Conservation (phyloP, 345 rosid genomes). For the Dipteronia dyeriana region DNA sequence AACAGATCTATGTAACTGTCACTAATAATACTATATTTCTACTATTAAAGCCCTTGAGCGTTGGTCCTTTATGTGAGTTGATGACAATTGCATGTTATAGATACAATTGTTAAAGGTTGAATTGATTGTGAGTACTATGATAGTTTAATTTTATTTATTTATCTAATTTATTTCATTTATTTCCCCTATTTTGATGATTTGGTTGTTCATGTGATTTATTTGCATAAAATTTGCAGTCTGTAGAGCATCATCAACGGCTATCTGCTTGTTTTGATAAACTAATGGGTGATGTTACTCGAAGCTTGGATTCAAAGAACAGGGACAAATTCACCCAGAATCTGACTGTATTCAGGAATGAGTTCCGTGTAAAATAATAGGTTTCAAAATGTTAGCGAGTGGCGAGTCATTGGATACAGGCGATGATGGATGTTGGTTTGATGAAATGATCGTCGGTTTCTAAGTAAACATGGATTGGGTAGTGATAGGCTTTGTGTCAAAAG, state of each 20-base stretch:
- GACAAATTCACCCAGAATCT: constrained; percentile 96
- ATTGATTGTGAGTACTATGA: not conserved
- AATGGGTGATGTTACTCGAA: constrained; percentile 85
- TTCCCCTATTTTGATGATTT: constrained; percentile 1
- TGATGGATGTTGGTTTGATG: constrained; percentile 19
- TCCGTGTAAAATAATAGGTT: constrained; percentile 64
- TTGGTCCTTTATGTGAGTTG: not conserved
- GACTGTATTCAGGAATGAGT: constrained; percentile 83
- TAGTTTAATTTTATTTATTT: not conserved
- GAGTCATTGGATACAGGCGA: constrained; percentile 7
- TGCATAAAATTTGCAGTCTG: constrained; percentile 58
- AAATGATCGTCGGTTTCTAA: not conserved
- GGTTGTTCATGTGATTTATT: constrained; percentile 4
- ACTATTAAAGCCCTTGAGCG: not conserved
- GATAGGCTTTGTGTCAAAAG: too few species aligned
- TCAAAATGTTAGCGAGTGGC: not conserved
- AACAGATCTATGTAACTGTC: not conserved
- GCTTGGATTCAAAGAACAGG: constrained; percentile 91
- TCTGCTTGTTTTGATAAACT: constrained; percentile 83
- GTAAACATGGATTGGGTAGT: too few species aligned
- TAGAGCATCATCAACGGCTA: constrained; percentile 88
- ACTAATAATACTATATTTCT: not conserved
- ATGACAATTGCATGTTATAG: not conserved
- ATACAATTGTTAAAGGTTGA: not conserved
- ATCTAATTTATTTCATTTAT: not conserved